Evolutionary conservation across 1,284 basidiomycete species (phyloP).

Genomic region (Ceratobasidium sp.): DNA sequence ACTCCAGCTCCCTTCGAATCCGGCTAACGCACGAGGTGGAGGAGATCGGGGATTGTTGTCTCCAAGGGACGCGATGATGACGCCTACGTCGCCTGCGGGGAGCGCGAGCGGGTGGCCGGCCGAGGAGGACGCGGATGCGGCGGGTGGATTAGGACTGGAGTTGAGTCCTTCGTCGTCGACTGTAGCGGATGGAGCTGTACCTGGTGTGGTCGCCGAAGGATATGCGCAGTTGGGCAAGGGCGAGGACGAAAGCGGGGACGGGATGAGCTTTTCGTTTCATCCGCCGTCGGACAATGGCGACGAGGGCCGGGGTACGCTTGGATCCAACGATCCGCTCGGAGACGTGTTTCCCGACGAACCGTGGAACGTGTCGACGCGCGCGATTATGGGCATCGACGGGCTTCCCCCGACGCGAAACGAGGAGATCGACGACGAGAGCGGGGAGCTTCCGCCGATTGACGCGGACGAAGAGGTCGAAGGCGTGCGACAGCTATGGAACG

Average conservation of each 20-base stretch:
- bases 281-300: slow-evolving; percentile 12
- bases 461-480: slow-evolving; percentile 5
- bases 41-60: slow-evolving; percentile 7
- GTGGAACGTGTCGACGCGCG: slow-evolving; percentile 23
- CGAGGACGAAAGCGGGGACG: slow-evolving; percentile 15
- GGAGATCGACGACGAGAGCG: slow-evolving; percentile 38
- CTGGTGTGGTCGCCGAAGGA: slow-evolving; percentile 28
- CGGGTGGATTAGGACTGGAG: slow-evolving; percentile 13
- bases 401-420: slow-evolving; percentile 18
- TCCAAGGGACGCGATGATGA: slow-evolving; percentile 2
- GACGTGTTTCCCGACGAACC: slow-evolving; percentile 48
- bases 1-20: slow-evolving; percentile 35
- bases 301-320: not conserved
- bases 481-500: slow-evolving; percentile 19
- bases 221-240: slow-evolving; percentile 16
- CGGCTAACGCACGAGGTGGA: slow-evolving; percentile 12
- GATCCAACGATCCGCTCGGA: slow-evolving; percentile 44
- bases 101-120: slow-evolving; percentile 10
- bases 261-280: slow-evolving; percentile 15
- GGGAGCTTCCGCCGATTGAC: slow-evolving; percentile 14
- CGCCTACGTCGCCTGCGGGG: slow-evolving; percentile 19
- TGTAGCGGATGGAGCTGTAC: slow-evolving; percentile 20
- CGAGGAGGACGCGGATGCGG: slow-evolving; percentile 1
- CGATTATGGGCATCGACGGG: slow-evolving; percentile 16
- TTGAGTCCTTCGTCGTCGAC: slow-evolving; percentile 37